Conservation (phyloP, 805 yeast genomes). For the Schizosaccharomyces osmophilus region DNA sequence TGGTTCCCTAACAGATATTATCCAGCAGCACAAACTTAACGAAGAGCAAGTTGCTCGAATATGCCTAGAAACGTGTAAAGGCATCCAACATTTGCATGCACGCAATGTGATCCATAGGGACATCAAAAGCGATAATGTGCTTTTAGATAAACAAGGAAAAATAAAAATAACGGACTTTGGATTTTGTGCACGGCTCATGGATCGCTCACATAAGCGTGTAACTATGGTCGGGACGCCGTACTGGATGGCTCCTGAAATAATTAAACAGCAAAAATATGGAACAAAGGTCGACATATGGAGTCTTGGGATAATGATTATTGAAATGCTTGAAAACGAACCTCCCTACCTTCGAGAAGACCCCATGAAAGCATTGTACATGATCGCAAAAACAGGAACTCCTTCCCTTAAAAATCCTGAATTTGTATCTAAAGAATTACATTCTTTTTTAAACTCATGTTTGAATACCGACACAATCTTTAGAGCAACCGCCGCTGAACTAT, state of each 20-base stretch:
- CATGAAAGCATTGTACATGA: slow-evolving; percentile 46
- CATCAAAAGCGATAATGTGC: slow-evolving; percentile 85
- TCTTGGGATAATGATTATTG: slow-evolving; percentile 64
- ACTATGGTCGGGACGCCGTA: slow-evolving; percentile 78
- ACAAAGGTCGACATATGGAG: slow-evolving; percentile 71
- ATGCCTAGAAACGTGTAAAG: slow-evolving; percentile 48
- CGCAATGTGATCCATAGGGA: slow-evolving; percentile 90
- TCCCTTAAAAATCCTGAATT: slow-evolving; percentile 43
- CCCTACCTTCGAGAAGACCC: slow-evolving; percentile 66
- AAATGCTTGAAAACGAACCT: slow-evolving; percentile 71
- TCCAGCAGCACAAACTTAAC: slow-evolving; percentile 58
- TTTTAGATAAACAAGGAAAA: slow-evolving; percentile 55
- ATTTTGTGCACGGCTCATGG: slow-evolving; percentile 60
- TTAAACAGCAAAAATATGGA: slow-evolving; percentile 54
- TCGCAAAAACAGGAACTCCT: slow-evolving; percentile 65
- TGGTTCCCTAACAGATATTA: slow-evolving; percentile 86
- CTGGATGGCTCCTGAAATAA: slow-evolving; percentile 83
- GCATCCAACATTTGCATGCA: slow-evolving; percentile 72
- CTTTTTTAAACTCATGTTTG: slow-evolving; percentile 69
- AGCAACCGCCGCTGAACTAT: slow-evolving; percentile 69
- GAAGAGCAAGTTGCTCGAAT: slow-evolving; percentile 84
- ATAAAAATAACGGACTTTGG: slow-evolving; percentile 91
- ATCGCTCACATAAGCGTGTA: slow-evolving; percentile 45
- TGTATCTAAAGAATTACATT: slow-evolving; percentile 51
- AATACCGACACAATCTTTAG: slow-evolving; percentile 85